Evolutionary conservation across 495 filamentous ascomycete genomes (phyloP), one percentile per base, ranked within the genome.

Genomic region (Neohortaea acidophila): DNA sequence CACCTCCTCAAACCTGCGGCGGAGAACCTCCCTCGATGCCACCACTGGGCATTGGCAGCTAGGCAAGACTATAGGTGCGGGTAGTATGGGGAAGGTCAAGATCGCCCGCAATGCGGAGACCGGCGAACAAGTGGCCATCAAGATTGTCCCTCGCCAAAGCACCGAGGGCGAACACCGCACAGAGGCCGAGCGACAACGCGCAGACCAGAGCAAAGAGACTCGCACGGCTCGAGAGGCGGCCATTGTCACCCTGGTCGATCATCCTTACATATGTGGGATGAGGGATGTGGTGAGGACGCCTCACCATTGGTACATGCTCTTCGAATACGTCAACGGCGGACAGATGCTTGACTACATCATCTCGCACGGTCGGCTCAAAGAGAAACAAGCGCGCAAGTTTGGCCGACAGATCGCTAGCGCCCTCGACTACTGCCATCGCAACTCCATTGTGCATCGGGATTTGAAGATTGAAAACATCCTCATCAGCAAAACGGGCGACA

Each of bases 321-420:
- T 96, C 55, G 89, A 99, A 63, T 94, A 93, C 57, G 91, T 99
- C 60, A 94, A 99, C 56, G 89, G 89, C 33, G 91, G 89, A 11
- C 89, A 99, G 59, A 99, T 99, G 89, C 73, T 99, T 29, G 89
- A 99, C 63, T 99, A 99, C 58, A 99, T 99, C 59, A 99, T 99
- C 52, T 94, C 84, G 10, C 89, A 99, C 55, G 91, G 89, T 34
- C 78, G 87, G 43, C 61, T 99, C 50, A 96, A 96, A 65, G 89
- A 99, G 63, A 99, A 99, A 56, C 87, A 93, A 59, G 89, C 89
- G 2, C 77, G 89, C 43, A 99, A 96, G 53, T 99, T 99, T 54
- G 87, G 82, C 17, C 78, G 89, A 19, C 89, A 99, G 61, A 94
- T 99, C 44, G 84, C 89, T 13, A 94, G 89, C 54, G 86, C 89